These are phyloP conservation scores for Aspergillus olivimuriae DNA, from an alignment of 495 filamentous ascomycete species.

Conservation along the genomic window DNA sequence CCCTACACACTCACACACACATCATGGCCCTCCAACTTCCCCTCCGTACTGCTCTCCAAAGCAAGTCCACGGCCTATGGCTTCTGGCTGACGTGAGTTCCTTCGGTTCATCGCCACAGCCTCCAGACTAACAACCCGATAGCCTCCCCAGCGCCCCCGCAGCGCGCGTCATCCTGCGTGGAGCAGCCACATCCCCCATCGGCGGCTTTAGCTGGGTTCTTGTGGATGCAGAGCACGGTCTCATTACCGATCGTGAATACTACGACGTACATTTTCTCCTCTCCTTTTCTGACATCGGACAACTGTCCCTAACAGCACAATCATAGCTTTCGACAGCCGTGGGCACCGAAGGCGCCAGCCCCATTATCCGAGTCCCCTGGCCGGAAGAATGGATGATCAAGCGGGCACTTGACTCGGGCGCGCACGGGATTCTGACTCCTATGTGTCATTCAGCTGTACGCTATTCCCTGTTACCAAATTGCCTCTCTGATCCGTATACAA, in stretches of 20 bases:
- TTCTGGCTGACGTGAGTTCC: slow-evolving; percentile 13
- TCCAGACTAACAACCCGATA: slow-evolving; percentile 1
- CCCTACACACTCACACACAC: background rate
- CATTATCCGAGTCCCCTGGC: slow-evolving; percentile 60
- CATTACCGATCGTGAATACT: slow-evolving; percentile 32
- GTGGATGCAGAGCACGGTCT: slow-evolving; percentile 82
- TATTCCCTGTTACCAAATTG: slow-evolving; percentile 3
- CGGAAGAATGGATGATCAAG: slow-evolving; percentile 68
- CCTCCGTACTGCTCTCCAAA: background rate
- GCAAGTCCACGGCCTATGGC: slow-evolving; percentile 7
- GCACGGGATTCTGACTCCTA: slow-evolving; percentile 51
- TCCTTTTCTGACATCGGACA: background rate
- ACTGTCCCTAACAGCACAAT: slow-evolving; percentile 7
- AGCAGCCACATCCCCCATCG: slow-evolving; percentile 15
- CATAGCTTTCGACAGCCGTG: slow-evolving; percentile 38
- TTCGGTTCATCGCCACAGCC: background rate
- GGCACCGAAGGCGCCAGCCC: slow-evolving; percentile 60
- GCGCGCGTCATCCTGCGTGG: slow-evolving; percentile 28
- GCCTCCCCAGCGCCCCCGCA: slow-evolving; percentile 26
- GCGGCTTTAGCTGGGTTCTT: slow-evolving; percentile 55
- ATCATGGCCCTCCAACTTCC: background rate
- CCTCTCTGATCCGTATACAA: background rate
- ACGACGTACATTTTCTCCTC: slow-evolving; percentile 19
- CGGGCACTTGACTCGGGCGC: slow-evolving; percentile 65
- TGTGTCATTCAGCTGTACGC: slow-evolving; percentile 32